Percentiles rank a stretch among this genome's conserved stretches.
These are phyloP conservation scores for Pyrus hybrid DNA, from an alignment of 331 rosid species.

Conservation along the genomic window DNA sequence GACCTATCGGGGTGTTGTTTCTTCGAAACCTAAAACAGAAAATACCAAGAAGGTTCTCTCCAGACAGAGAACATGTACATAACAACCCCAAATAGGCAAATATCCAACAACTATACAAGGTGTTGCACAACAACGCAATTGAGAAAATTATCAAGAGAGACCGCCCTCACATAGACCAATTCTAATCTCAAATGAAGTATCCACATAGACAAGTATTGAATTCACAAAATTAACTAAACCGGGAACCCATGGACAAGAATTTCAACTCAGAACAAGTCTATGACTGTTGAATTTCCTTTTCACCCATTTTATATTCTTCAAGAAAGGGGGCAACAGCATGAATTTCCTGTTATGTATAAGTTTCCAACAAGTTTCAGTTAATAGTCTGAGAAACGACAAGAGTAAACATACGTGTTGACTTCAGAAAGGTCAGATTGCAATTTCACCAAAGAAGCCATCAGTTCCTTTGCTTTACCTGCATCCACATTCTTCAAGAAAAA, in stretches of 20 bases:
- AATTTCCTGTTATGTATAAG: no score
- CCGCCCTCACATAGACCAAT: background rate
- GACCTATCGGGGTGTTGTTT: background rate
- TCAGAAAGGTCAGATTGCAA: slow-evolving; percentile 78
- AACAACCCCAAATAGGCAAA: background rate
- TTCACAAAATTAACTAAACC: background rate
- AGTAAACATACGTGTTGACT: slow-evolving; percentile 59
- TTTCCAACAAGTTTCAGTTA: background rate
- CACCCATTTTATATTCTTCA: no score
- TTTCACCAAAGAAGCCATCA: slow-evolving; percentile 88
- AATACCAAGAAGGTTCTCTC: background rate
- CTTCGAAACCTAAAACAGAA: background rate
- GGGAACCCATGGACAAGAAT: background rate
- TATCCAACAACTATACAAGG: background rate
- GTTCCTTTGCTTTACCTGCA: slow-evolving; percentile 86
- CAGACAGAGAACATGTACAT: background rate
- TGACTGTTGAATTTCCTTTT: no score
- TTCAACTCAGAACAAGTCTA: no score
- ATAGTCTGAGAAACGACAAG: background rate
- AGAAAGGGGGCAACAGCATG: no score
- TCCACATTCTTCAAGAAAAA: slow-evolving; percentile 71
- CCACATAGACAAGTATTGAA: background rate
- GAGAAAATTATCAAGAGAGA: background rate
- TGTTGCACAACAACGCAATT: background rate
- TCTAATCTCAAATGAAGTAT: background rate